phyloP scores from a whole-genome alignment of 345 rosid species.

The Noccaea bulbosa region DNA sequence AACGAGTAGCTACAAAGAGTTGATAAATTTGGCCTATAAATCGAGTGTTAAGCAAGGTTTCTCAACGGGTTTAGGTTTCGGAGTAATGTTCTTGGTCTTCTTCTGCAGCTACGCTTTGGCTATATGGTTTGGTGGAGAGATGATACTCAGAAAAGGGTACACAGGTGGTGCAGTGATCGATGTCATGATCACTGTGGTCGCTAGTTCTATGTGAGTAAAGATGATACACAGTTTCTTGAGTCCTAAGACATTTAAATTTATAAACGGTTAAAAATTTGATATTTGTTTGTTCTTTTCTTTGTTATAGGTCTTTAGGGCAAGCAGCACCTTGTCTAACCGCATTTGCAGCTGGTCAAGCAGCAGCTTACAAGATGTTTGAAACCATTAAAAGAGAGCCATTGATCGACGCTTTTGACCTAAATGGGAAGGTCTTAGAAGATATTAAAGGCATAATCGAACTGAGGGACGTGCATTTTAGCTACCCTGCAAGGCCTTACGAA shows the following conservation, averaged over 20 bases:
- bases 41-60: conserved; percentile 62
- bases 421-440: conserved; percentile 56
- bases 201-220: conserved; percentile 68
- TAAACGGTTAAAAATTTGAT: conserved; percentile 30
- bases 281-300: conserved; percentile 11
- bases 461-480: conserved; percentile 59
- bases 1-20: conserved; percentile 49
- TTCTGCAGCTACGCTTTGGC: conserved; percentile 66
- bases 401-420: conserved; percentile 62
- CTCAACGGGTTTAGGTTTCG: conserved; percentile 63
- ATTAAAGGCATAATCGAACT: conserved; percentile 64
- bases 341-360: conserved; percentile 71
- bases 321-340: conserved; percentile 65
- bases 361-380: conserved; percentile 73
- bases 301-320: conserved; percentile 72
- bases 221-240: background rate
- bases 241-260: conserved; percentile 39
- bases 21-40: conserved; percentile 57
- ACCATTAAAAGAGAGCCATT: conserved; percentile 61
- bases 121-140: conserved; percentile 70
- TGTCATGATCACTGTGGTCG: conserved; percentile 68
- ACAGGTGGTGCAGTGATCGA: conserved; percentile 61
- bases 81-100: conserved; percentile 43
- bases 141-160: conserved; percentile 67
- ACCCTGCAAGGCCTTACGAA: conserved; percentile 72